Percentiles rank a stretch among this genome's conserved stretches.
Evolutionary conservation across 768 basidiomycete species (phyloP).

Genomic region (Leccinum uliginosum): DNA sequence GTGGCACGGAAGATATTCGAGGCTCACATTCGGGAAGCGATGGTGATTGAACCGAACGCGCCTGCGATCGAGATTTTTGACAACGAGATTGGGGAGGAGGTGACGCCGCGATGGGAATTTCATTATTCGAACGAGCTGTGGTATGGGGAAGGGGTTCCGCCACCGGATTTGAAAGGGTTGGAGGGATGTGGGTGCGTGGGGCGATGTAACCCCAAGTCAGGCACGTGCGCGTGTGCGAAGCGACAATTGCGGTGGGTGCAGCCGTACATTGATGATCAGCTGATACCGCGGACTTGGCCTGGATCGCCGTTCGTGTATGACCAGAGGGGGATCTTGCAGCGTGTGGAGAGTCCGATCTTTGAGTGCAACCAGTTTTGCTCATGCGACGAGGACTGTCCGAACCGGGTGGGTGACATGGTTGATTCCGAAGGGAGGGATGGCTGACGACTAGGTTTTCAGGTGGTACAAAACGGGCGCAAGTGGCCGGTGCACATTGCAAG

Average conservation of each 20-base stretch:
- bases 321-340: conserved; percentile 48
- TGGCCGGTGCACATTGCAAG: conserved; percentile 59
- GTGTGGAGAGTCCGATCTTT: conserved; percentile 59
- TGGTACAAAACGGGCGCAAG: conserved; percentile 78
- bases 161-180: conserved; percentile 54
- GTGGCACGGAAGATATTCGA: conserved; percentile 56
- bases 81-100: conserved; percentile 64
- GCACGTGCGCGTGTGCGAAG: conserved; percentile 64
- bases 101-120: conserved; percentile 82
- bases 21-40: conserved; percentile 59
- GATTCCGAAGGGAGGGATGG: not conserved
- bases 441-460: conserved; percentile 38
- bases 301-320: conserved; percentile 68
- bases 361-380: conserved; percentile 84
- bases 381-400: conserved; percentile 77
- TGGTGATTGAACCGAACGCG: conserved; percentile 62
- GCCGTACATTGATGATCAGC: conserved; percentile 15
- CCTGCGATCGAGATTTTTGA: conserved; percentile 59
- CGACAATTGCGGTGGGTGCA: conserved; percentile 43
- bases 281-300: conserved; percentile 31
- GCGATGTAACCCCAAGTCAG: conserved; percentile 68
- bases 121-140: conserved; percentile 82
- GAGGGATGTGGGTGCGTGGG: conserved; percentile 74
- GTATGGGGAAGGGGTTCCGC: conserved; percentile 63
- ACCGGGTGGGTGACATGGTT: conserved; percentile 50